Base-by-base conservation (phyloP, 805 yeast genomes). In the Candida morakotiae region DNA sequence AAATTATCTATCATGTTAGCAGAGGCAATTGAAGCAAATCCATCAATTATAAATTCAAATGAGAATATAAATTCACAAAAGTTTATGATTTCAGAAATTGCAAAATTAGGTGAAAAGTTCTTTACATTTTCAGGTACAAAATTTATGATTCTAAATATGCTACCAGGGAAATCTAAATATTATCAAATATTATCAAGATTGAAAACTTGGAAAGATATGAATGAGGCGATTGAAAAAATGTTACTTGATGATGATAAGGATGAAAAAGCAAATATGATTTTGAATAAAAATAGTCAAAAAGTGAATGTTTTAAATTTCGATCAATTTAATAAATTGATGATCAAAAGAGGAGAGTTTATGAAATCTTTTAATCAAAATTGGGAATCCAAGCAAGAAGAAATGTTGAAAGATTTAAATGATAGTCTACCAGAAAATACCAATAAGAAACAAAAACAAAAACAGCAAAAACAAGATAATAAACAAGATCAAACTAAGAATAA, bases 1-100 rank as follows among this genome's bases (percentile, higher is more conserved):
- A 15, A 34, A 16, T 46, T 83, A n/a, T 95, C 98, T 3, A 89
- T 87, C 5, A 91, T 93, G 98, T 79, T 89, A 51, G 98, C 97
- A 1, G 83, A 87, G 22, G 78, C 79, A 21, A 98, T 97, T 0
- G 98, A 93, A 60, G 53, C 73, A 5, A 89, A 93, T 53, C 93
- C 95, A 6, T 71, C 95, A 1, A 81, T 86, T 26, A 93, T 93
- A 56, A 56, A 58, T 21, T 52, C 55, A 6, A 45, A 51, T 19
- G 23, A 21, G 7, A 9, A 21, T 21, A 9, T 21, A 7, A 54
- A 70, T 32, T 64, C 74, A 0, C 85, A 91, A 85, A 67, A 60
- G 18, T 53, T 64, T 18, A 61, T 75, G 9, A 69, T 77, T 9
- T 67, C 65, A 31, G 83, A 86, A 43, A 86, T 77, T 44, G 51